Percentiles rank a stretch among this genome's conserved stretches.
These are phyloP conservation scores for Mycena haematopus DNA, from an alignment of 768 basidiomycete genomes.

Conservation along the genomic window DNA sequence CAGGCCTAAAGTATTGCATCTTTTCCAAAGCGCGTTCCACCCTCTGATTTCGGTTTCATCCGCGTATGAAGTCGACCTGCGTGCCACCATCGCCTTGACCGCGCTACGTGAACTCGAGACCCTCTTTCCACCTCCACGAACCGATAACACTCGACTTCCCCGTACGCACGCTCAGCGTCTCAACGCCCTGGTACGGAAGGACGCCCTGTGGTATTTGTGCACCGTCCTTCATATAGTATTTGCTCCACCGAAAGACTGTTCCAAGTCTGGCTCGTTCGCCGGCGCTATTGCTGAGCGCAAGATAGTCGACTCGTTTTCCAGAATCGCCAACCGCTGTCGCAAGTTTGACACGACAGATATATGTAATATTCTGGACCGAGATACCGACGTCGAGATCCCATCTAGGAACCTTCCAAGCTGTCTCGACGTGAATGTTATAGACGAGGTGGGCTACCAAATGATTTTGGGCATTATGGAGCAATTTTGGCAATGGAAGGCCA, in stretches of 20 bases:
- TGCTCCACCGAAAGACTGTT: slow-evolving; percentile 12
- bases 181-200: slow-evolving; percentile 51
- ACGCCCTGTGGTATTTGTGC: slow-evolving; percentile 61
- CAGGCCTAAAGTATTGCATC: slow-evolving; percentile 36
- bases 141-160: slow-evolving; percentile 8
- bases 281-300: slow-evolving; percentile 13
- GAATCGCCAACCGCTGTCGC: slow-evolving; percentile 24
- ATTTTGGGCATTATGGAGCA: slow-evolving; percentile 46
- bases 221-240: slow-evolving; percentile 48
- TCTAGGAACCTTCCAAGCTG: slow-evolving; percentile 7
- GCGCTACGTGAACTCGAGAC: slow-evolving; percentile 46
- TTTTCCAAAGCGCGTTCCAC: slow-evolving; percentile 36
- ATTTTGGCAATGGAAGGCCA: slow-evolving; percentile 35
- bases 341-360: slow-evolving; percentile 4
- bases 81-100: slow-evolving; percentile 44
- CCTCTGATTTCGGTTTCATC: slow-evolving; percentile 22
- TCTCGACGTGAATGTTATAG: slow-evolving; percentile 34
- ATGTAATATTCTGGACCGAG: slow-evolving; percentile 22
- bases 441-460: slow-evolving; percentile 48
- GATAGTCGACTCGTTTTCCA: slow-evolving; percentile 20
- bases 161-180: slow-evolving; percentile 37
- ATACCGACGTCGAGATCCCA: slow-evolving; percentile 13
- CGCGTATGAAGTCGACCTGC: slow-evolving; percentile 30
- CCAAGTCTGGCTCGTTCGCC: slow-evolving; percentile 3
- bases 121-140: slow-evolving; percentile 34